Conservation (phyloP, 1,139 yeast species). For the Scheffersomyces segobiensis region DNA sequence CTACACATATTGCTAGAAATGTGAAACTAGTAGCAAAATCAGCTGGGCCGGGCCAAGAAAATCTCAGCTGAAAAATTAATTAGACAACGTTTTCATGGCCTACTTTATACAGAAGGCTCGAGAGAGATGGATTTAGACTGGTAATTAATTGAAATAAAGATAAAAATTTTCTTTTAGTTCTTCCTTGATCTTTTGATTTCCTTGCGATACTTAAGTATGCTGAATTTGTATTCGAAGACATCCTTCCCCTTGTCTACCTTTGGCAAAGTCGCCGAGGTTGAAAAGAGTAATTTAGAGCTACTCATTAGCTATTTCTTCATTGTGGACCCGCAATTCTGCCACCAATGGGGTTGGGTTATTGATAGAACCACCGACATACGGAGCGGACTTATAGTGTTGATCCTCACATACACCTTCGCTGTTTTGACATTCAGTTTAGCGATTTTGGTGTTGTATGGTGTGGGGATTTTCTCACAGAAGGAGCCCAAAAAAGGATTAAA, state of each 20-base stretch:
- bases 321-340: background rate
- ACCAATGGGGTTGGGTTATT: background rate
- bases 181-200: too few relatives aligned
- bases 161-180: background rate
- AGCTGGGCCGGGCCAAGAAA: background rate
- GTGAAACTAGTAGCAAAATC: background rate
- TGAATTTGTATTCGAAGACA: background rate
- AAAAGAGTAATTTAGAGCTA: background rate
- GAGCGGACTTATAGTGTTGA: background rate
- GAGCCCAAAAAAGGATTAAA: background rate
- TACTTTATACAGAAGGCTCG: background rate
- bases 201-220: background rate
- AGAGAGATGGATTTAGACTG: background rate
- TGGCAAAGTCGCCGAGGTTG: background rate
- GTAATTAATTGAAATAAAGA: background rate
- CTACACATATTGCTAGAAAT: background rate
- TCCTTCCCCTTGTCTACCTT: background rate
- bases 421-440: background rate
- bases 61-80: background rate
- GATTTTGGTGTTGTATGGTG: background rate
- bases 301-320: background rate
- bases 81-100: background rate
- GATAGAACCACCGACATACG: background rate
- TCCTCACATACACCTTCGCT: background rate
- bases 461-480: background rate